A percentile compares a stretch with the other conserved stretches of the same genome.
Evolutionary conservation across 345 rosid species (phyloP).

Genomic region (Aquilaria yunnanensis): DNA sequence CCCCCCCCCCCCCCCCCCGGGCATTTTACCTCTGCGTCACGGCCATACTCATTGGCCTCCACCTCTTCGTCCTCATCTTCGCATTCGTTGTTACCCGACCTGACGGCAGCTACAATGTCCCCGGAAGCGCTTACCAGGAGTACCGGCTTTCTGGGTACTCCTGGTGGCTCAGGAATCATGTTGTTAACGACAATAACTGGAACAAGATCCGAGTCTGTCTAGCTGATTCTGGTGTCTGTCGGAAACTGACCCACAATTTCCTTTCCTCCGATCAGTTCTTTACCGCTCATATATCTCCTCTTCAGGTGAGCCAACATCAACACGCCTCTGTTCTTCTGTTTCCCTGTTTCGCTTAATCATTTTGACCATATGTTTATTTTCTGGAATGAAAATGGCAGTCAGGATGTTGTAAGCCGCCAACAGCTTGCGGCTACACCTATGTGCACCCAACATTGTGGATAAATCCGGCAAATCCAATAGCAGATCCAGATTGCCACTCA

Average conservation of each 20-base stretch:
- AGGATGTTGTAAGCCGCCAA: conserved; percentile 94
- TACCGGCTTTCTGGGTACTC: conserved; percentile 65
- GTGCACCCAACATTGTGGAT: conserved; percentile 78
- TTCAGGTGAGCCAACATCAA: conserved; percentile 43
- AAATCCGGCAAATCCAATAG: conserved; percentile 63
- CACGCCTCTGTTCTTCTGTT: neutral
- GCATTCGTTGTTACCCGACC: conserved; percentile 76
- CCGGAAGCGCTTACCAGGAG: conserved; percentile 64
- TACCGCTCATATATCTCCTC: conserved; percentile 53
- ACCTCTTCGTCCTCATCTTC: conserved; percentile 58
- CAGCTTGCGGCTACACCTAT: conserved; percentile 67
- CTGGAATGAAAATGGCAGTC: conserved; percentile 32
- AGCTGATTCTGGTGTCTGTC: conserved; percentile 54
- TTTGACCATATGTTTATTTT: too few species aligned
- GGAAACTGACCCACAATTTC: conserved; percentile 46
- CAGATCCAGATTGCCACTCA: conserved; percentile 69
- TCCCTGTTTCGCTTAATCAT: too few species aligned
- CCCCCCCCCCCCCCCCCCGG: conserved; percentile 35
- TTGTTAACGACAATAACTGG: conserved; percentile 60
- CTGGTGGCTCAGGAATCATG: conserved; percentile 58
- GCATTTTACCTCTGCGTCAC: conserved; percentile 84
- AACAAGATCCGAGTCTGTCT: conserved; percentile 60
- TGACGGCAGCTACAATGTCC: conserved; percentile 59
- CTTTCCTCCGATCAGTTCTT: conserved; percentile 74
- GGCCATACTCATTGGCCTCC: conserved; percentile 75